Conservation (phyloP, 345 rosid species). For the Atalantia buxifolia region DNA sequence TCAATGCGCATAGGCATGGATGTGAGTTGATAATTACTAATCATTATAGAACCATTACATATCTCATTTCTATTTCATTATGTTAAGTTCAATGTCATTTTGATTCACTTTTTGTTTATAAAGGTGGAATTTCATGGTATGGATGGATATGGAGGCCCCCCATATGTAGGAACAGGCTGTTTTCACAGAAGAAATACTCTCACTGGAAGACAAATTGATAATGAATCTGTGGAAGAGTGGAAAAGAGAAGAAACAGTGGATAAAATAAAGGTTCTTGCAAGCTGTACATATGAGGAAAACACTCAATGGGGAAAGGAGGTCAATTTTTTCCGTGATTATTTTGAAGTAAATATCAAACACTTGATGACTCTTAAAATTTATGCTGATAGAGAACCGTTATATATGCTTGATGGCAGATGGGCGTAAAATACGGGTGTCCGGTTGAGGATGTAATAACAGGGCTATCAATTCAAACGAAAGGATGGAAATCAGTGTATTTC, state of each 20-base stretch:
- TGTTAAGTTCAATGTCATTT: not conserved
- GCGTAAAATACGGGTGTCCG: conserved; percentile 62
- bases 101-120: not conserved
- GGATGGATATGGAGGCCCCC: conserved; percentile 73
- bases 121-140: conserved; percentile 63
- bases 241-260: conserved; percentile 17
- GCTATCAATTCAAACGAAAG: conserved; percentile 56
- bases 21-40: conserved; percentile 21
- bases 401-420: conserved; percentile 52
- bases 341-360: not conserved
- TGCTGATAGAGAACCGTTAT: not conserved
- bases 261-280: conserved; percentile 48
- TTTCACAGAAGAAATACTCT: conserved; percentile 78
- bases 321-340: not conserved
- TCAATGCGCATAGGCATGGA: conserved; percentile 10
- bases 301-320: conserved; percentile 86
- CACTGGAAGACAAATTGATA: conserved; percentile 36
- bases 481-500: conserved; percentile 71
- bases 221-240: conserved; percentile 21
- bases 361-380: not conserved
- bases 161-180: conserved; percentile 72
- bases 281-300: conserved; percentile 48
- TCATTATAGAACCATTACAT: not conserved
- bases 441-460: conserved; percentile 94
- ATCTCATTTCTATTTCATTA: not conserved